Conservation (phyloP, 2,329 filamentous ascomycete species). For the Verticillium nubilum region DNA sequence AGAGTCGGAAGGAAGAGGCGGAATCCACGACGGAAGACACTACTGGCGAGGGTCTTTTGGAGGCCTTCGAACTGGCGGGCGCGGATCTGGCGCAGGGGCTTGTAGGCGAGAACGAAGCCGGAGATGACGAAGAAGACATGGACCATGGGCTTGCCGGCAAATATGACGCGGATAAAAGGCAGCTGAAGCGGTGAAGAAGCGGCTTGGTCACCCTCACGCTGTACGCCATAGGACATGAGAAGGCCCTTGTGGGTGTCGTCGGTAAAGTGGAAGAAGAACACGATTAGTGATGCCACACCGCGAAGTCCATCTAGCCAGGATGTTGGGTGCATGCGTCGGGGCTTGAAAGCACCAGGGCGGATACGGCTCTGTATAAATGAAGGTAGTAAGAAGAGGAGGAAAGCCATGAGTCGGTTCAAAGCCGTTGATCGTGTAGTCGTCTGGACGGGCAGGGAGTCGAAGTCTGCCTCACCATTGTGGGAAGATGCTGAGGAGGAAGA, state of each 20-base stretch:
- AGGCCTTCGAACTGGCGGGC: slow-evolving; percentile 28
- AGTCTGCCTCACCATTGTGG: slow-evolving; percentile 1
- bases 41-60: slow-evolving; percentile 35
- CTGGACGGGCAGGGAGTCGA: slow-evolving; percentile 3
- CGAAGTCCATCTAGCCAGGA: slow-evolving; percentile 44
- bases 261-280: slow-evolving; percentile 42
- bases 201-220: slow-evolving; percentile 20
- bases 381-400: slow-evolving; percentile 20
- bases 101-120: slow-evolving; percentile 40
- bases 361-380: slow-evolving; percentile 24
- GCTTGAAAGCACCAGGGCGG: slow-evolving; percentile 15
- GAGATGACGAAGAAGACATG: slow-evolving; percentile 48
- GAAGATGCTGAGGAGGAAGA: slow-evolving; percentile 1
- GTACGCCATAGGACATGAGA: slow-evolving; percentile 27
- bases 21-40: slow-evolving; percentile 39
- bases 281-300: slow-evolving; percentile 41
- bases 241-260: slow-evolving; percentile 31
- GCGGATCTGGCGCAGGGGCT: slow-evolving; percentile 35
- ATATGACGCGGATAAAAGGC: slow-evolving; percentile 37
- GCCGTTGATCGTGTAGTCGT: background rate
- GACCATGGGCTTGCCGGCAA: slow-evolving; percentile 40
- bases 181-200: slow-evolving; percentile 32
- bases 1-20: slow-evolving; percentile 40
- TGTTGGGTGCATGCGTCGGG: slow-evolving; percentile 28
- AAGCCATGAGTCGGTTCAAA: slow-evolving; percentile 3